Base-by-base conservation (phyloP, 2,329 filamentous ascomycete genomes). In the Colletotrichum trifolii region DNA sequence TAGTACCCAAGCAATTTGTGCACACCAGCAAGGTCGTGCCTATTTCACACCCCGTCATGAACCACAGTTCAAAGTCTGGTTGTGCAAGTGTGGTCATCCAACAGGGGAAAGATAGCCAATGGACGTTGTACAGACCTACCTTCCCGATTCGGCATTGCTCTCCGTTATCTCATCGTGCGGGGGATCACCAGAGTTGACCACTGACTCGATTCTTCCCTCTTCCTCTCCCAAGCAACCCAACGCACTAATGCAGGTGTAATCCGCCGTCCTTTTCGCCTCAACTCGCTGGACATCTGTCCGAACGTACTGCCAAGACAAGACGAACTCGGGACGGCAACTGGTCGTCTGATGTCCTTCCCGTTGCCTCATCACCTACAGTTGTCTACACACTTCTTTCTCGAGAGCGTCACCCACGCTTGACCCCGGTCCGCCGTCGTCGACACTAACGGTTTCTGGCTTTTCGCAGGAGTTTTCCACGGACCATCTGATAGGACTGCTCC, bases 201-300 rank as follows among this genome's bases (percentile, higher is more conserved):
- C 54, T 13, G n/a, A 15, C 15, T 48, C 49, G 15, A 25, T 36
- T 47, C 47, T 36, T 35, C 53, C 25, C 53, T 12, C n/a, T 3
- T 17, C 12, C 40, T 34, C 11, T 45, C 33, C 25, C 25, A 25
- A 25, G 25, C 2, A 25, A 15, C 8, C 35, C 33, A n/a, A 13
- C 49, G 46, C 52, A 43, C 58, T 66, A 53, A 62, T 63, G 63
- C 58, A 66, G 52, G 63, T 66, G 58, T 53, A 66, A 56, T 63
- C 40, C 42, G 42, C 53, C 58, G 11, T 48, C 63, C 11, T 60
- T 45, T 33, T 39, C 43, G 61, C 48, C 55, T 48, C 55, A 59
- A 35, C n/a, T 64, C 54, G 25, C 13, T 62, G 45, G 12, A 34
- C 12, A 46, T 17, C 9, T 39, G 40, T 52, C 40, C 36, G 39